Conservation (phyloP, 192 early-diverging fungal species). For the Gaertneriomyces sp. region DNA sequence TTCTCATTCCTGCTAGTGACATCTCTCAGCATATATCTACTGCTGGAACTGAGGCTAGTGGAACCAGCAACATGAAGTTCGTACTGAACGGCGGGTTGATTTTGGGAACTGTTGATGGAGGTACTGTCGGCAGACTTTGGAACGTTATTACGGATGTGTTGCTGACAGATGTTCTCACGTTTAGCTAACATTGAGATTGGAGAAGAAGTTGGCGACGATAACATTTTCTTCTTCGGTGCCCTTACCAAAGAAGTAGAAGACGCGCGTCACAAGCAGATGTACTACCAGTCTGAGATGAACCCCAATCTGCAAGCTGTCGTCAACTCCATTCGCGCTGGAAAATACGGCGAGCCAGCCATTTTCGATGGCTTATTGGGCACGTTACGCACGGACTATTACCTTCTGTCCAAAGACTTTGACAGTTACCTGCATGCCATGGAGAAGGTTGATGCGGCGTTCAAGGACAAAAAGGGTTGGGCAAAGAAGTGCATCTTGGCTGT, state of each 20-base stretch:
- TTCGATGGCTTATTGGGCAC: slow-evolving; percentile 54
- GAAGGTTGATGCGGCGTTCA: slow-evolving; percentile 80
- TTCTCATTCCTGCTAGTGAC: slow-evolving; percentile 95
- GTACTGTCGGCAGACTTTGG: slow-evolving; percentile 2
- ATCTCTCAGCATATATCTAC: slow-evolving; percentile 99
- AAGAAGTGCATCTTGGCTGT: slow-evolving; percentile 86
- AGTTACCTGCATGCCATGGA: slow-evolving; percentile 69
- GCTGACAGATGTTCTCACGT: slow-evolving; percentile 2
- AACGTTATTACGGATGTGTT: slow-evolving; percentile 1
- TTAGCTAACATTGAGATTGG: slow-evolving; percentile 95
- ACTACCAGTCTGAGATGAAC: slow-evolving; percentile 74
- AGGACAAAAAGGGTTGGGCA: slow-evolving; percentile 78
- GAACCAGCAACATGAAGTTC: slow-evolving; percentile 99
- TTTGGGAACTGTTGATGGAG: slow-evolving; percentile 92
- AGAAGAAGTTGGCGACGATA: slow-evolving; percentile 93
- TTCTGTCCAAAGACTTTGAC: slow-evolving; percentile 82
- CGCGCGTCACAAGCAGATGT: slow-evolving; percentile 83
- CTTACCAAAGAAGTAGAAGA: slow-evolving; percentile 90
- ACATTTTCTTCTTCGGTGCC: slow-evolving; percentile 97
- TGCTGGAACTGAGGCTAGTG: slow-evolving; percentile 97
- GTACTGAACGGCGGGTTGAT: slow-evolving; percentile 97
- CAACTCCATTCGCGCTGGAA: slow-evolving; percentile 71
- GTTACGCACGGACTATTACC: slow-evolving; percentile 83
- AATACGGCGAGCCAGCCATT: slow-evolving; percentile 68
- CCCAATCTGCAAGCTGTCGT: slow-evolving; percentile 76